Base-by-base conservation (phyloP, 2,329 filamentous ascomycete species). In the Diaporthe aspalathi region DNA sequence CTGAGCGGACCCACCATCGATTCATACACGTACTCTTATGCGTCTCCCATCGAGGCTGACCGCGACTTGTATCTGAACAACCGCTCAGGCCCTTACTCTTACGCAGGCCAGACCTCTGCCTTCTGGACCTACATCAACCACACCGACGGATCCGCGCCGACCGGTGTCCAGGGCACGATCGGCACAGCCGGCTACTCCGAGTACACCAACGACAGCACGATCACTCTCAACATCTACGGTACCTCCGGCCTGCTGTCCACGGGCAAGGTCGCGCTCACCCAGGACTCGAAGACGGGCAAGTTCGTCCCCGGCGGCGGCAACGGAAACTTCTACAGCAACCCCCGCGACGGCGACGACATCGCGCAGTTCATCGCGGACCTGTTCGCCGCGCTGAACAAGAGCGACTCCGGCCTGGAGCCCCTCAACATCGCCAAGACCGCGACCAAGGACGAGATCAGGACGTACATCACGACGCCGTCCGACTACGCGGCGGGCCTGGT, bases 211-310 rank as follows among this genome's bases (percentile, higher is more conserved):
- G 80, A 81, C 66, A 80, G 84, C 71, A 87, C 85, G 72, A 85
- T 89, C 66, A 88, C 86, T 0, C 80, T 89, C 24, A 89, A 89
- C 76, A 78, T 89, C 5, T 89, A 89, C 78, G 87, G 87, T 11
- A 89, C 87, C 0, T 88, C 86, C 0, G 87, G 87, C 1, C 80
- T 88, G 27, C 81, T 82, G 7, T 88, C 87, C 2, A 77, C 81
- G 0, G 86, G 86, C 1, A 79, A 80, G 5, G 85, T 88, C 4
- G 75, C 81, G 8, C 80, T 88, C 0, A 56, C 27, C 12, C 65
- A 40, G 43, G 12, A 68, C 24, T 76, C 78, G 3, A 63, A 74
- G 17, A 83, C 86, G 60, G 77, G 78, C 1, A 82, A 82, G 1
- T 84, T 84, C 73, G 77, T 82, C 6, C 83, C 86, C 0, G 80